Base-by-base conservation (phyloP, 805 yeast species). In the Hemisphaericaspora nanyangensis region DNA sequence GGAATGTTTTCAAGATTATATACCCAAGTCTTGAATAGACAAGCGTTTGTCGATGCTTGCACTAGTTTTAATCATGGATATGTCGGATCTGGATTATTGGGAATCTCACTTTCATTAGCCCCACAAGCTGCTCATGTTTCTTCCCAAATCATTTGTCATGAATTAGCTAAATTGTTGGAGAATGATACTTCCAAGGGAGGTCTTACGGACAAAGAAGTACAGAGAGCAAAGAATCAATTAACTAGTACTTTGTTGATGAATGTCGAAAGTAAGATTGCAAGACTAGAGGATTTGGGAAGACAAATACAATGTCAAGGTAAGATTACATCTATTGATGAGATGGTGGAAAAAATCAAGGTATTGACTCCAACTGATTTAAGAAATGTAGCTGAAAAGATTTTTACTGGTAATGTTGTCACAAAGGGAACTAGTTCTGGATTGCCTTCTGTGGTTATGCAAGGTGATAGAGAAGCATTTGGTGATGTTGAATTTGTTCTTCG, bases 1-100 rank as follows among this genome's bases (percentile, higher is more conserved):
- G 99, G 99, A 4, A 90, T 93, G 98, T 93, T 89, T 59, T 87
- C 96, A 4, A 75, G 98, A 43, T 76, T 95, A 17, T 93, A 89
- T 67, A 87, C 96, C 0, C 79, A 89, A 50, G 95, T 93, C 2
- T 71, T 93, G 56, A 91, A 91, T 63, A 93, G 84, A 58, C 86
- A 85, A 57, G 95, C 95, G 29, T 90, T 84, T 58, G 80, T 93
- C 37, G 99, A 93, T 56, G 82, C 85, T 52, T 88, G 96, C 59
- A 70, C 80, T 52, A 77, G 95, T 6, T 89, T 90, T 66, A 88
- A 89, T 60, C 95, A 89, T 61, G 80, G 95, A 17, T 91, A 87
- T 66, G 75, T 86, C 1, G 96, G 89, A 54, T 81, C 90, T 13
- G 98, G 98, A 2, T 65, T 93, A 40, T 89, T 93, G 62, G 98